A percentile compares a stretch with the other conserved stretches of the same genome.
These are phyloP conservation scores for Catharanthus roseus DNA, from an alignment of 257 asterid species.

Conservation along the genomic window DNA sequence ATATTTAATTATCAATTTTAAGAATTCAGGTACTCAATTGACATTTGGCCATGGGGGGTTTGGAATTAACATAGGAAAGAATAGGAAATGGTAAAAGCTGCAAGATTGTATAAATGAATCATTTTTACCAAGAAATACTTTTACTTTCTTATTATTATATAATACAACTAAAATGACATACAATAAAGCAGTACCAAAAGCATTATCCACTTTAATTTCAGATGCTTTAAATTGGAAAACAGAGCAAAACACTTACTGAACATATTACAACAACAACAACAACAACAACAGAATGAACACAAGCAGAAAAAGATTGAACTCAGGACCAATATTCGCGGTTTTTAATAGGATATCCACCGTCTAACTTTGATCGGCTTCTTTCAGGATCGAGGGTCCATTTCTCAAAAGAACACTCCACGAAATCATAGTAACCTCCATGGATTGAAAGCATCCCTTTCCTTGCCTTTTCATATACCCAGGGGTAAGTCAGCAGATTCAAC, in stretches of 20 bases:
- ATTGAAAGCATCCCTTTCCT: constrained; percentile 48
- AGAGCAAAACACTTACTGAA: neutral
- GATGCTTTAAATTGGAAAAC: neutral
- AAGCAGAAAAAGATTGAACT: neutral
- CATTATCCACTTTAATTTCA: neutral
- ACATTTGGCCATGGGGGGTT: no score
- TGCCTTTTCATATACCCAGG: constrained; percentile 80
- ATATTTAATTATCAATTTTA: no score
- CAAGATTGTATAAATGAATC: no score
- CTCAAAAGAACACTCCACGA: constrained; percentile 75
- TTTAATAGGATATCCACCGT: constrained; percentile 37
- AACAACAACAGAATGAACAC: neutral
- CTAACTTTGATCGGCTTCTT: constrained; percentile 28
- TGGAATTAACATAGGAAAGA: no score
- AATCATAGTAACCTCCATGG: constrained; percentile 97
- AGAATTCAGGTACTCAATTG: no score
- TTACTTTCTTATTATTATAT: no score
- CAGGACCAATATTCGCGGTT: constrained; percentile 70
- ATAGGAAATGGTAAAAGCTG: no score
- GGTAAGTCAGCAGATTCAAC: constrained; percentile 69
- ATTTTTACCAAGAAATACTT: no score
- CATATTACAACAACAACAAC: neutral
- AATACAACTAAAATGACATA: no score
- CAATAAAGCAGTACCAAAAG: neutral
- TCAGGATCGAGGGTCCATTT: constrained; percentile 77